phyloP scores from a whole-genome alignment of 2,329 filamentous ascomycete genomes.

The Colletotrichum lini region DNA sequence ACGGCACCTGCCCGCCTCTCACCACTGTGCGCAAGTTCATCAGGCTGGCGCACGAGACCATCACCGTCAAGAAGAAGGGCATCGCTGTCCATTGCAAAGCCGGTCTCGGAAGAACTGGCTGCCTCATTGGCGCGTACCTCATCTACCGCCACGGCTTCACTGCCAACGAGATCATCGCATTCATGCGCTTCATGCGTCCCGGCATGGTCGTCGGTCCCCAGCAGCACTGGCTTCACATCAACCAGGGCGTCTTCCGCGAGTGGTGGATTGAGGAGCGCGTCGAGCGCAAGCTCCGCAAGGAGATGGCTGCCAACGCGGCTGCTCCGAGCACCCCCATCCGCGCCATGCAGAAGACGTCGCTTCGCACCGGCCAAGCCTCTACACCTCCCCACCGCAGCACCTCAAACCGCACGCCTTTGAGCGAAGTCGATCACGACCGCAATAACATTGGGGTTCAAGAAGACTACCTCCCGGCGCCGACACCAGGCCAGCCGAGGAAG shows the following conservation, averaged over 20 bases:
- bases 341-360: slow-evolving; percentile 71
- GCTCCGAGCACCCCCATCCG: slow-evolving; percentile 73
- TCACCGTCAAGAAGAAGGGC: slow-evolving; percentile 89
- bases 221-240: slow-evolving; percentile 98
- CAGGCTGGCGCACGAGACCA: slow-evolving; percentile 93
- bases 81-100: slow-evolving; percentile 99
- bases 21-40: slow-evolving; percentile 95
- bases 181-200: slow-evolving; percentile 99
- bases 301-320: slow-evolving; percentile 66
- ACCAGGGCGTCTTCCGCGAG: slow-evolving; percentile 96
- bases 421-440: slow-evolving; percentile 89
- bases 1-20: slow-evolving; percentile 93
- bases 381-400: slow-evolving; percentile 86
- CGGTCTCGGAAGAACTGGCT: slow-evolving; percentile 93
- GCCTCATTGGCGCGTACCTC: slow-evolving; percentile 95
- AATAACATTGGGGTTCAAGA: slow-evolving; percentile 80
- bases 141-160: slow-evolving; percentile 99
- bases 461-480: slow-evolving; percentile 94
- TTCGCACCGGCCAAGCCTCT: slow-evolving; percentile 77
- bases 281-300: slow-evolving; percentile 75
- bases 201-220: slow-evolving; percentile 99
- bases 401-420: slow-evolving; percentile 86
- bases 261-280: slow-evolving; percentile 96
- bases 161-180: slow-evolving; percentile 96
- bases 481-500: slow-evolving; percentile 95